A percentile compares a stretch with the other conserved stretches of the same genome.
phyloP scores from a whole-genome alignment of 345 rosid genomes.

The Syzygium aqueum region DNA sequence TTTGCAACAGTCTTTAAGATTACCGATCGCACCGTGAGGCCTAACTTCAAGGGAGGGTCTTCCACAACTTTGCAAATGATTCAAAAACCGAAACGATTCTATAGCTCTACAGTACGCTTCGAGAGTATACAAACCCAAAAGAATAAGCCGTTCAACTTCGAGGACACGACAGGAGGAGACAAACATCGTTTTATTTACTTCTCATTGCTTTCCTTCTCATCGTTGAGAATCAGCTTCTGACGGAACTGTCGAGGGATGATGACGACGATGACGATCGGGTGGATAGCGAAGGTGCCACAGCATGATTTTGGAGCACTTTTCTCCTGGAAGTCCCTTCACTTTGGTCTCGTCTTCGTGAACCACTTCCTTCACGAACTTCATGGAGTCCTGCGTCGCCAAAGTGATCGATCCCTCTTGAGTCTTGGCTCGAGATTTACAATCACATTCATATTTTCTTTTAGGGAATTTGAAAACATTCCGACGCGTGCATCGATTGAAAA shows the following conservation, averaged over 20 bases:
- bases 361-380: slow-evolving; percentile 73
- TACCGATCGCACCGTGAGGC: not conserved
- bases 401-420: not conserved
- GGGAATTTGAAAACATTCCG: too few species aligned
- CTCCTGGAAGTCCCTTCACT: slow-evolving; percentile 59
- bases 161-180: not conserved
- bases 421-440: not conserved
- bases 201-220: not conserved
- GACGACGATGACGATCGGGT: not conserved
- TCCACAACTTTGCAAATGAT: not conserved
- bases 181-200: not conserved
- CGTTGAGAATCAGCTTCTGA: not conserved
- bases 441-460: not conserved
- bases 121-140: not conserved
- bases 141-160: not conserved
- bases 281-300: slow-evolving; percentile 66
- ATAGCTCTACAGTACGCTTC: not conserved
- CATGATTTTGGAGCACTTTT: slow-evolving; percentile 80
- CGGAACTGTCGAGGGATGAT: not conserved
- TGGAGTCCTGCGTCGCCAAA: slow-evolving; percentile 44
- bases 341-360: slow-evolving; percentile 76
- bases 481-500: too few species aligned
- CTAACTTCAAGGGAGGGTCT: not conserved
- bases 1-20: not conserved
- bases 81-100: not conserved